phyloP scores from a whole-genome alignment of 768 basidiomycete species.

The Tephrocybe sp. region DNA sequence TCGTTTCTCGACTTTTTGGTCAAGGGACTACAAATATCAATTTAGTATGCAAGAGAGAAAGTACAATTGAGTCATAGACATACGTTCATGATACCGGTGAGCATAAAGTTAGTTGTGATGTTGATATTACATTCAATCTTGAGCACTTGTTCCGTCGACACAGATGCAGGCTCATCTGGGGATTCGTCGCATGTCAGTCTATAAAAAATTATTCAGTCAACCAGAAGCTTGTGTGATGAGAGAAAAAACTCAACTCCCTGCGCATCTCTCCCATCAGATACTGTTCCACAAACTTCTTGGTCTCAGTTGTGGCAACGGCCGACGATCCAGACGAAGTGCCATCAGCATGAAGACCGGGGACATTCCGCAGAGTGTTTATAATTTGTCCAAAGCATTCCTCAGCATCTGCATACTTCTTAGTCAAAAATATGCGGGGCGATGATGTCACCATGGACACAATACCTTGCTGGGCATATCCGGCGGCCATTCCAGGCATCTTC shows the following conservation, averaged over 20 bases:
- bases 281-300: constrained; percentile 71
- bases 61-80: constrained; percentile 10
- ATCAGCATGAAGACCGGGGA: constrained; percentile 44
- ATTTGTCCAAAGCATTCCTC: constrained; percentile 88
- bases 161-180: constrained; percentile 68
- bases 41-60: neutral
- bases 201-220: neutral
- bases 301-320: constrained; percentile 26
- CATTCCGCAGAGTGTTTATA: constrained; percentile 66
- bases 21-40: constrained; percentile 80
- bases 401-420: constrained; percentile 57
- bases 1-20: constrained; percentile 81
- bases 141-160: constrained; percentile 67
- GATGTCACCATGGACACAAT: constrained; percentile 24
- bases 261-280: constrained; percentile 78
- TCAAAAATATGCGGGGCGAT: neutral
- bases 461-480: constrained; percentile 81
- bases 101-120: constrained; percentile 84
- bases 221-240: neutral
- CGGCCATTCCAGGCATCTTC: constrained; percentile 31
- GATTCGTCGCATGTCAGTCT: constrained; percentile 84
- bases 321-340: constrained; percentile 14
- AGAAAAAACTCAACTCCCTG: constrained; percentile 48
- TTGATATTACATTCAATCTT: constrained; percentile 94
- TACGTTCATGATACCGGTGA: constrained; percentile 80